Conservation (phyloP, 306 rosid species). For the Trichosanthes cucumerina region DNA sequence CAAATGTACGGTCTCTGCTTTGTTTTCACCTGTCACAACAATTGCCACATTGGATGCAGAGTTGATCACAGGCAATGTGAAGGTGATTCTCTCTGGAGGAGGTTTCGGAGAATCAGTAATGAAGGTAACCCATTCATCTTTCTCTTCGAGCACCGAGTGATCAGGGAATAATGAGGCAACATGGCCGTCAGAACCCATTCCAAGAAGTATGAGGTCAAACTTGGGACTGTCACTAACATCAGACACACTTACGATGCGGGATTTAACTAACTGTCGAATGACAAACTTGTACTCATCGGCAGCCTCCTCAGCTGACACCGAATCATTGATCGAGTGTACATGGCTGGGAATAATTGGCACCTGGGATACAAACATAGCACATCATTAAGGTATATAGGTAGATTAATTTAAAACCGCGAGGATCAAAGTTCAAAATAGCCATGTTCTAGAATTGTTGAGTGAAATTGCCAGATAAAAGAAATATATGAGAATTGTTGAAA, state of each 20-base stretch:
- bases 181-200: conserved; percentile 86
- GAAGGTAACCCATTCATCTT: conserved; percentile 83
- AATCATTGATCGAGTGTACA: conserved; percentile 78
- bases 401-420: background rate
- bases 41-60: conserved; percentile 79
- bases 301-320: conserved; percentile 90
- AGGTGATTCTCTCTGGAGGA: conserved; percentile 96
- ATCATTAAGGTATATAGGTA: background rate
- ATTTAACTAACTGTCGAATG: conserved; percentile 83
- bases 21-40: conserved; percentile 59
- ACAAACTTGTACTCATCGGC: conserved; percentile 80
- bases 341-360: conserved; percentile 86
- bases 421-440: background rate
- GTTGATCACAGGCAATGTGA: conserved; percentile 94
- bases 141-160: conserved; percentile 58
- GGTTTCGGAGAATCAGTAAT: conserved; percentile 86
- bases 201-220: conserved; percentile 90
- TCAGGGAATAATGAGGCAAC: conserved; percentile 82
- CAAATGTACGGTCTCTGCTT: conserved; percentile 63
- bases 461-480: background rate
- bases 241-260: conserved; percentile 70
- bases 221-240: conserved; percentile 84
- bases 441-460: background rate
- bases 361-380: conserved; percentile 31
- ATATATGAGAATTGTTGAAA: background rate